Percentiles rank a stretch among this genome's conserved stretches.
These are phyloP conservation scores for Teratosphaeria nubilosa DNA, from an alignment of 2,329 filamentous ascomycete genomes.

Conservation along the genomic window DNA sequence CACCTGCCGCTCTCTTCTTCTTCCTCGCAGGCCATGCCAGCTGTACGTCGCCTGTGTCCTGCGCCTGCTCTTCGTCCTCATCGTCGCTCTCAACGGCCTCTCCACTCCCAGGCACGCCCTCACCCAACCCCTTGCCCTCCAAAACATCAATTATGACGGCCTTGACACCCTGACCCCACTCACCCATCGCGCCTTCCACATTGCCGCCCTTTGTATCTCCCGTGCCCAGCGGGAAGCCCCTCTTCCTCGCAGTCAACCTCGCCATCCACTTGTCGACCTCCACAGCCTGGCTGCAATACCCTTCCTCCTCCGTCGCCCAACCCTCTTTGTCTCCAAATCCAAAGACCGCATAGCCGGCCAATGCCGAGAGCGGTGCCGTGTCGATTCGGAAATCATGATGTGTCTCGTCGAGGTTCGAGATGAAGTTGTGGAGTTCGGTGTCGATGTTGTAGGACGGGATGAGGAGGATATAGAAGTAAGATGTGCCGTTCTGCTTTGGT, in stretches of 20 bases:
- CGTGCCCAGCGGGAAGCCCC: conserved; percentile 81
- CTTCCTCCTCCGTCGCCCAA: conserved; percentile 83
- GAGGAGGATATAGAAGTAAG: conserved; percentile 70
- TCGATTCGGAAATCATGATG: conserved; percentile 97
- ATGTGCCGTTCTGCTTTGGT: conserved; percentile 48
- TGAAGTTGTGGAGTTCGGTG: conserved; percentile 75
- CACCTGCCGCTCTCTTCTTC: conserved; percentile 36
- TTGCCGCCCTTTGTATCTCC: conserved; percentile 65
- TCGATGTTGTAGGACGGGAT: conserved; percentile 94
- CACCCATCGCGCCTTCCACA: conserved; percentile 53
- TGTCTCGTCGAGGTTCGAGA: conserved; percentile 80
- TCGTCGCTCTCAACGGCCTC: conserved; percentile 77
- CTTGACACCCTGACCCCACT: conserved; percentile 68
- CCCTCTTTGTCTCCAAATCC: conserved; percentile 85
- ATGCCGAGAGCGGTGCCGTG: conserved; percentile 63
- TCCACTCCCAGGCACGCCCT: conserved; percentile 68
- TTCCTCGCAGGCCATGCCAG: conserved; percentile 32
- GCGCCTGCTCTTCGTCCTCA: conserved; percentile 45
- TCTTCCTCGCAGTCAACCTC: conserved; percentile 76
- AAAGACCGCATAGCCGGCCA: conserved; percentile 87
- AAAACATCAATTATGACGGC: conserved; percentile 56
- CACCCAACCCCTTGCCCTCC: conserved; percentile 45
- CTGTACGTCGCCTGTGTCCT: conserved; percentile 15
- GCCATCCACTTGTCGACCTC: conserved; percentile 95
- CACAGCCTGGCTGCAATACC: conserved; percentile 86